These are phyloP conservation scores for Datisca glomerata DNA, from an alignment of 306 rosid species.

Conservation along the genomic window DNA sequence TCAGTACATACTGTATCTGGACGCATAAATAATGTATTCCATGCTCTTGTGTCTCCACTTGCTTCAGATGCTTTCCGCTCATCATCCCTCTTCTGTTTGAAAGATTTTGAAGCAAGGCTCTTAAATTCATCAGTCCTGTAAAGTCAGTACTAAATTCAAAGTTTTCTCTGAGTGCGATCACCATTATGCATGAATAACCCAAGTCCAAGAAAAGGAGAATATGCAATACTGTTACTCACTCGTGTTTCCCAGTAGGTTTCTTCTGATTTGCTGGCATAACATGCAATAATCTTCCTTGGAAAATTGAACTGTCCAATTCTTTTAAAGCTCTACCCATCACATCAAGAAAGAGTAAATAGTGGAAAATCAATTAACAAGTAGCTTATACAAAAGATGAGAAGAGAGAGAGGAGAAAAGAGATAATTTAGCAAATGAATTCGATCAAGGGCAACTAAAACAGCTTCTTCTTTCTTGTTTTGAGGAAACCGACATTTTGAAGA, in stretches of 20 bases:
- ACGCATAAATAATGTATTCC: slow-evolving; percentile 92
- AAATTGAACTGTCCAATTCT: slow-evolving; percentile 61
- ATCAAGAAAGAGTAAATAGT: not conserved
- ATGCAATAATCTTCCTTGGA: slow-evolving; percentile 91
- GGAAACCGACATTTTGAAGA: no score
- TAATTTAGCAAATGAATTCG: no score
- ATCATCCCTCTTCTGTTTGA: slow-evolving; percentile 63
- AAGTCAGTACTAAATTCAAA: slow-evolving; percentile 17
- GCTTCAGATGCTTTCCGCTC: slow-evolving; percentile 77
- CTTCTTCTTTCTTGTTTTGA: no score
- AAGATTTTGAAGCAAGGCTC: slow-evolving; percentile 42
- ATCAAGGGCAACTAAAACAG: no score
- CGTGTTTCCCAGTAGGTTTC: slow-evolving; percentile 33
- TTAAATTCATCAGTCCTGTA: slow-evolving; percentile 34
- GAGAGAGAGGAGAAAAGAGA: not conserved
- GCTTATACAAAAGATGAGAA: not conserved
- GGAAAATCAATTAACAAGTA: not conserved
- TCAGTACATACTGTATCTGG: slow-evolving; percentile 63
- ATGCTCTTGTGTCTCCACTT: slow-evolving; percentile 81
- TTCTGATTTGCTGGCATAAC: slow-evolving; percentile 67
- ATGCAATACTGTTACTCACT: slow-evolving; percentile 29
- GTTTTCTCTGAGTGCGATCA: no score
- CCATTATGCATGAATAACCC: no score
- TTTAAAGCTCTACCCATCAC: slow-evolving; percentile 43
- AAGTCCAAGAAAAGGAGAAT: not conserved